phyloP scores from a whole-genome alignment of 2,329 filamentous ascomycete genomes.

The Setomelanomma holmii region DNA sequence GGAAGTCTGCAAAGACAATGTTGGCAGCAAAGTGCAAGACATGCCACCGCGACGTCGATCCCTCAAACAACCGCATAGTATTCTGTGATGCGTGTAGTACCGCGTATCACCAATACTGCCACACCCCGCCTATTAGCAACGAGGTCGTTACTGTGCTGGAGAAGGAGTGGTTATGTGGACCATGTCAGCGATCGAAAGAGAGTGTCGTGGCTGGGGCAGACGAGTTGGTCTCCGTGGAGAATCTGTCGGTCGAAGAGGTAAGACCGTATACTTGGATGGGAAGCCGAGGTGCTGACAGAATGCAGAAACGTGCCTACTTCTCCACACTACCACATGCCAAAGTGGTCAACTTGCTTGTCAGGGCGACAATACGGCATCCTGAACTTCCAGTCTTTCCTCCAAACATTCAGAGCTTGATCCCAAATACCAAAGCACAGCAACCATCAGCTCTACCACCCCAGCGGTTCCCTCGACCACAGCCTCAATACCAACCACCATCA shows the following conservation, averaged over 20 bases:
- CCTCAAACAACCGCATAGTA: constrained; percentile 78
- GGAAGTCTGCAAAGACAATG: constrained; percentile 63
- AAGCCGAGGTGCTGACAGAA: constrained; percentile 1
- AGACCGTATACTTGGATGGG: too few species aligned
- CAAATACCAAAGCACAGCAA: constrained; percentile 16
- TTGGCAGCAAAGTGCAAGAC: constrained; percentile 69
- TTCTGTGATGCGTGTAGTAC: constrained; percentile 84
- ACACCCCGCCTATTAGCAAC: constrained; percentile 76
- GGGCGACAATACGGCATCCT: constrained; percentile 67
- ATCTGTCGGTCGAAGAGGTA: constrained; percentile 53
- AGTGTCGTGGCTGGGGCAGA: constrained; percentile 42
- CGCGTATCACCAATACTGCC: constrained; percentile 83
- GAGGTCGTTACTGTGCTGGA: constrained; percentile 71
- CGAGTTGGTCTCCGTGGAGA: constrained; percentile 48
- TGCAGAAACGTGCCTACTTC: constrained; percentile 69
- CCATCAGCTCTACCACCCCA: constrained; percentile 12
- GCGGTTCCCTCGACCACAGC: constrained; percentile 6
- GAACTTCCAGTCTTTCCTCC: constrained; percentile 70
- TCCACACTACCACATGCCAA: constrained; percentile 65
- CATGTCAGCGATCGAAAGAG: constrained; percentile 58
- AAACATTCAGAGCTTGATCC: constrained; percentile 34
- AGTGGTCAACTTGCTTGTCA: constrained; percentile 70
- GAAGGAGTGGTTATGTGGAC: constrained; percentile 74
- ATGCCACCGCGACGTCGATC: constrained; percentile 75
- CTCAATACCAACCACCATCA: constrained; percentile 20